These are phyloP conservation scores for Citrus reticulata DNA, from an alignment of 345 rosid genomes.

Conservation along the genomic window DNA sequence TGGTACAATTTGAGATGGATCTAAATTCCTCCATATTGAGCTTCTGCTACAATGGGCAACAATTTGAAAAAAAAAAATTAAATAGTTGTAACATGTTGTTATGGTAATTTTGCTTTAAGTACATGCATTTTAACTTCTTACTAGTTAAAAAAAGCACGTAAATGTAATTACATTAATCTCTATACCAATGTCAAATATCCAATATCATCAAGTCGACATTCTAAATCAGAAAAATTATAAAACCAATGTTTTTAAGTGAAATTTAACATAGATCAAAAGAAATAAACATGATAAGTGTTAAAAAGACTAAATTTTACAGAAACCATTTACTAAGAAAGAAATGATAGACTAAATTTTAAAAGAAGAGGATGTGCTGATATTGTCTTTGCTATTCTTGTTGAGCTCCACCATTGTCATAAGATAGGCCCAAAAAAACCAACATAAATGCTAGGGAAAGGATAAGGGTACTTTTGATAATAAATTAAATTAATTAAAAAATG, in stretches of 20 bases:
- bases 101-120: too few species aligned
- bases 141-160: neutral
- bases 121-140: neutral
- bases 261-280: too few species aligned
- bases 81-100: too few species aligned
- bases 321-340: neutral
- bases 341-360: conserved; percentile 18
- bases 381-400: conserved; percentile 60
- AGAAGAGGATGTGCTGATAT: conserved; percentile 49
- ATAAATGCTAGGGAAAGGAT: conserved; percentile 22
- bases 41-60: neutral
- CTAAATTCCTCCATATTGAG: too few species aligned
- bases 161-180: too few species aligned
- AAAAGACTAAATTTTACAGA: too few species aligned
- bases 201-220: too few species aligned
- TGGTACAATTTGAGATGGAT: too few species aligned
- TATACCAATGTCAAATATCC: neutral
- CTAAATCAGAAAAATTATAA: neutral
- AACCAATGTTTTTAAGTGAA: neutral
- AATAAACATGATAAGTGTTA: neutral
- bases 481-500: too few species aligned
- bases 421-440: conserved; percentile 48
- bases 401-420: conserved; percentile 56
- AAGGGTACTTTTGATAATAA: too few species aligned
- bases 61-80: neutral